Percentiles rank a stretch among this genome's conserved stretches.
Conservation (phyloP, 176 grass and related monocot species). For the Juncus inflexus region DNA sequence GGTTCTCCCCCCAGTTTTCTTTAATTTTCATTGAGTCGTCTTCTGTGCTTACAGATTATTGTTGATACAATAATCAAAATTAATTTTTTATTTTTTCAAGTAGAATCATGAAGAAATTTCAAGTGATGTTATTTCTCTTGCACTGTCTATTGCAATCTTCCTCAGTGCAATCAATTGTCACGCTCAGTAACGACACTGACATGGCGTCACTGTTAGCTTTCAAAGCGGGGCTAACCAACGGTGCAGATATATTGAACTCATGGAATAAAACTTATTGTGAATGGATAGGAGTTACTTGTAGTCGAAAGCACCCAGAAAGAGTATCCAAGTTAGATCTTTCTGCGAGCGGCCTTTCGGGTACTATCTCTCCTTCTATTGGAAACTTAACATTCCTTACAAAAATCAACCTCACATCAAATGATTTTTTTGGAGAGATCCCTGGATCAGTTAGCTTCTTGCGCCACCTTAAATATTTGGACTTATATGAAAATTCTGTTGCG, state of each 20-base stretch:
- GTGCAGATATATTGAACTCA: neutral
- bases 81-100: too few species aligned
- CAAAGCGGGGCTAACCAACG: neutral
- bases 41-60: too few species aligned
- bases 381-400: neutral
- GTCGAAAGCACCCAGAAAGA: neutral
- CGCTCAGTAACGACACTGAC: neutral
- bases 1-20: too few species aligned
- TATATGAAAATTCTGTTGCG: neutral
- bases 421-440: neutral
- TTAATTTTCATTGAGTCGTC: too few species aligned
- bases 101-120: too few species aligned
- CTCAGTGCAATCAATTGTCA: too few species aligned
- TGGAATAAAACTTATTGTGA: neutral
- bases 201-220: neutral
- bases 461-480: neutral
- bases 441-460: neutral
- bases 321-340: neutral
- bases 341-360: neutral
- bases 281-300: neutral
- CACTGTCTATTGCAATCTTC: too few species aligned
- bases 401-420: neutral
- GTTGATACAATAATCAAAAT: too few species aligned
- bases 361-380: neutral
- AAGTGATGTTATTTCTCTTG: too few species aligned